Percentiles rank a stretch among this genome's conserved stretches.
These are phyloP conservation scores for Pseudopithomyces chartarum DNA, from an alignment of 2,329 filamentous ascomycete species.

Conservation along the genomic window DNA sequence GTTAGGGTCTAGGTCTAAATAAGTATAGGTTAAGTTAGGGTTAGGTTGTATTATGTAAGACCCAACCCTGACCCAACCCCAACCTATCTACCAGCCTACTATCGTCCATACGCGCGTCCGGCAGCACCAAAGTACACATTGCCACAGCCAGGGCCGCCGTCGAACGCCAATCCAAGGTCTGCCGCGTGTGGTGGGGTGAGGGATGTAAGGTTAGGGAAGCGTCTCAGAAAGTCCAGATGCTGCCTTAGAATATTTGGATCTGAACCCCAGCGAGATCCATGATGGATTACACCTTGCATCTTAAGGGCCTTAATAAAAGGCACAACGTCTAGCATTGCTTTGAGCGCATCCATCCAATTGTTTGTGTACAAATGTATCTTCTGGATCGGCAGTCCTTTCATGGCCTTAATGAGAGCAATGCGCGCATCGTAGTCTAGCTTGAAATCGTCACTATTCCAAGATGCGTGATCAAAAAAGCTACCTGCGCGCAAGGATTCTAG, in stretches of 20 bases:
- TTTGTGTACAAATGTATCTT: background rate
- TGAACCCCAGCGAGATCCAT: too few species aligned
- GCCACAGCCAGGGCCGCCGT: conserved; percentile 9
- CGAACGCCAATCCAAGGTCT: conserved; percentile 6
- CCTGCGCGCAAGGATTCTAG: background rate
- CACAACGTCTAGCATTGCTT: background rate
- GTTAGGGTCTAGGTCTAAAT: too few species aligned
- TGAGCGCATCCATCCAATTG: background rate
- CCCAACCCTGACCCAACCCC: too few species aligned
- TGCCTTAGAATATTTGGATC: background rate
- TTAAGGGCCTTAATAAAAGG: background rate
- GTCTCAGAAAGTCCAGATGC: background rate
- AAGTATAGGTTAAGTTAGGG: too few species aligned
- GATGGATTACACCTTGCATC: background rate
- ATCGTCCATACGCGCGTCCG: too few species aligned
- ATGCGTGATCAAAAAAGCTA: background rate
- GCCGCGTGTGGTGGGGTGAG: background rate
- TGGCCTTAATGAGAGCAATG: background rate
- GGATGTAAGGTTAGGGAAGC: background rate
- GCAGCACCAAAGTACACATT: conserved; percentile 8
- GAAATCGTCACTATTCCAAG: background rate
- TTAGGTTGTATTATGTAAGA: too few species aligned
- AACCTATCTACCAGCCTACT: too few species aligned
- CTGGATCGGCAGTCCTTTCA: background rate
- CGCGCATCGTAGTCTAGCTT: background rate